These are phyloP conservation scores for Colletotrichum eremochloae DNA, from an alignment of 2,329 filamentous ascomycete species.

Conservation along the genomic window DNA sequence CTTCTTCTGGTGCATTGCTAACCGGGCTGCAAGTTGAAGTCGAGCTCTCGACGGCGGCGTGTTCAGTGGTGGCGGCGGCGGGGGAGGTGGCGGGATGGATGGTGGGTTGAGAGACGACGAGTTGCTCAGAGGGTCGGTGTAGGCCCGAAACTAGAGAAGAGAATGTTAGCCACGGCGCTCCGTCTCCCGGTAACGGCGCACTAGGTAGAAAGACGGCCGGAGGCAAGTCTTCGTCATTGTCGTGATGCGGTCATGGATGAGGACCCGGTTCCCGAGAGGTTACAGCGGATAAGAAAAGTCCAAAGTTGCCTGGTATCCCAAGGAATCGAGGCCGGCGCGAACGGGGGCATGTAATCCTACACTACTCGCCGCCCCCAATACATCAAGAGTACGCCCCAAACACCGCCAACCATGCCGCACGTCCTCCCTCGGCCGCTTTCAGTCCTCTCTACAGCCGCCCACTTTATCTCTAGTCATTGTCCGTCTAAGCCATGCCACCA, in stretches of 20 bases:
- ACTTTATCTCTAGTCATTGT: constrained; percentile 23
- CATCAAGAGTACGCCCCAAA: constrained; percentile 29
- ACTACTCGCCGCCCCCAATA: constrained; percentile 37
- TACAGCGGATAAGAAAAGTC: constrained; percentile 34
- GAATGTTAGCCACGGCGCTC: constrained; percentile 29
- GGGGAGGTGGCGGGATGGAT: constrained; percentile 70
- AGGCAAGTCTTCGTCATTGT: constrained; percentile 33
- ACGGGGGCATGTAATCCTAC: constrained; percentile 38
- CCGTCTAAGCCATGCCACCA: constrained; percentile 36
- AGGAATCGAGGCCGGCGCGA: constrained; percentile 37
- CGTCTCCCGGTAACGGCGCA: constrained; percentile 18
- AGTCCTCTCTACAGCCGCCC: constrained; percentile 19
- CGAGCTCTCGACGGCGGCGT: constrained; percentile 88
- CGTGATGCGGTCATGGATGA: constrained; percentile 10
- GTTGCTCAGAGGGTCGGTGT: constrained; percentile 68
- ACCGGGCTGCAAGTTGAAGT: constrained; percentile 87
- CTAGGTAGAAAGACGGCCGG: constrained; percentile 13
- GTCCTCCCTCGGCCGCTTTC: not conserved
- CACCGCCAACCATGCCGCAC: not conserved
- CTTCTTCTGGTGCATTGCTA: constrained; percentile 81
- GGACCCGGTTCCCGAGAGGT: constrained; percentile 12
- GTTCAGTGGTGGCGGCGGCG: constrained; percentile 84
- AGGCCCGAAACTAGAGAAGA: constrained; percentile 67
- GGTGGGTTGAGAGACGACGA: constrained; percentile 64
- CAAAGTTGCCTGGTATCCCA: constrained; percentile 41